phyloP scores from a whole-genome alignment of 345 rosid species.

The Moringa oleifera region DNA sequence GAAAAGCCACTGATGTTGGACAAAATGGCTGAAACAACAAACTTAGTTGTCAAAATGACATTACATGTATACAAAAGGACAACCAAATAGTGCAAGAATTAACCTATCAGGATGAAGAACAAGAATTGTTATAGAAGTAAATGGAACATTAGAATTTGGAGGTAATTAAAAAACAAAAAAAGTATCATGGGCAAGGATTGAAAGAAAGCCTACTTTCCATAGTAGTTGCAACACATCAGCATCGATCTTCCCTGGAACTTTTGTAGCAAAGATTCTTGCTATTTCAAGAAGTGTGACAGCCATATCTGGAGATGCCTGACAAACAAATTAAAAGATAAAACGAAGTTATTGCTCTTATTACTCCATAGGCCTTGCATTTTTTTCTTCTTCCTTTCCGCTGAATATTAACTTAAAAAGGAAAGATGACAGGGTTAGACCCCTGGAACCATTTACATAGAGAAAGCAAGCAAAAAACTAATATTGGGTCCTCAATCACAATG shows the following conservation, averaged over 20 bases:
- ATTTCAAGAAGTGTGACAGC: constrained; percentile 99
- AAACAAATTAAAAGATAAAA: constrained; percentile 21
- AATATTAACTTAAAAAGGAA: no score
- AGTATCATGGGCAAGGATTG: background rate
- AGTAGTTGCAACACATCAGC: constrained; percentile 95
- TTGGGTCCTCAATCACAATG: background rate
- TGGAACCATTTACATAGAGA: no score
- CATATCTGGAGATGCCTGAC: constrained; percentile 97
- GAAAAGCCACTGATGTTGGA: no score
- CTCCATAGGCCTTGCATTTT: no score
- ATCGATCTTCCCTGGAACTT: constrained; percentile 99
- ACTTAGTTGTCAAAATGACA: no score
- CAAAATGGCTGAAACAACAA: no score
- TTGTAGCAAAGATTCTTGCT: constrained; percentile 97
- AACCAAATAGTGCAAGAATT: no score
- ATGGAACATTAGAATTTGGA: constrained; percentile 7
- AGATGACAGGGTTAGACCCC: no score
- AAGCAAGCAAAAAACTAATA: no score
- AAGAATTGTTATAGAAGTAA: no score
- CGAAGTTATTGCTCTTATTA: background rate
- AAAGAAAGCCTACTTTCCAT: constrained; percentile 66
- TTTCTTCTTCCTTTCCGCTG: no score
- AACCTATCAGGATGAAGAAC: no score
- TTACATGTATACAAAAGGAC: background rate
- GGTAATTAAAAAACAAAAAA: constrained; percentile 3